Evolutionary conservation across 2,329 filamentous ascomycete species (phyloP), one percentile per base, ranked within the genome.

Genomic region (Exophiala dermatitidis): DNA sequence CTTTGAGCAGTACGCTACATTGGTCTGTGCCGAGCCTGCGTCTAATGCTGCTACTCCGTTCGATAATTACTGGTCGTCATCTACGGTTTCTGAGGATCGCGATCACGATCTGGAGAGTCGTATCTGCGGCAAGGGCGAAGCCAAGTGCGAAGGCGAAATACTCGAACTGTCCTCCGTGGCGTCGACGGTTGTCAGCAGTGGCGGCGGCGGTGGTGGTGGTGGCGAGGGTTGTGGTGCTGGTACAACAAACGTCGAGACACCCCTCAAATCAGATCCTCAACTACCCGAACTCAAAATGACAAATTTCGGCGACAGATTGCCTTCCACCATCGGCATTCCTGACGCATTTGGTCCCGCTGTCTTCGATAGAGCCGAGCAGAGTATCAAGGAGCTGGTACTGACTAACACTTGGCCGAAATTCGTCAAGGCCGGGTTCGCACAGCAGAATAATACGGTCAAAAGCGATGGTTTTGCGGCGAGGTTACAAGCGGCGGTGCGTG

Each of bases 361-460:
- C 1, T 85, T 86, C 61, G 80, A 84, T 60, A 72, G 69, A 3
- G 79, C 81, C 0, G 75, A 82, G 62, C 67, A 68, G n/a, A 77
- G 75, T 60, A 78, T 86, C 68, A 84, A 83, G 66, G 82, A 85
- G 54, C 72, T 85, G 4, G 82, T 86, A 2, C 69, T 85, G 54
- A 84, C 81, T 9, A 85, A 85, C 63, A 86, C 83, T 0, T 86
- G 83, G 83, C 77, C 68, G 32, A 71, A 71, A 59, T 71, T 70
- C 48, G 64, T 70, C 37, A 63, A 60, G 31, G 60, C 57, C 1
- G 62, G 62, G n/a, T 63, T 56, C 51, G 60, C 60, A 19, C 53
- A 59, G 28, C 19, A 19, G 19, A 19, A 19, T 19, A 53, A 57
- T 19, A 53, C 48, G 9, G 48, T 48, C 31, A 56, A 58, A 19